Evolutionary conservation across 768 basidiomycete genomes (phyloP).

Genomic region (Glaciozyma antarctica): DNA sequence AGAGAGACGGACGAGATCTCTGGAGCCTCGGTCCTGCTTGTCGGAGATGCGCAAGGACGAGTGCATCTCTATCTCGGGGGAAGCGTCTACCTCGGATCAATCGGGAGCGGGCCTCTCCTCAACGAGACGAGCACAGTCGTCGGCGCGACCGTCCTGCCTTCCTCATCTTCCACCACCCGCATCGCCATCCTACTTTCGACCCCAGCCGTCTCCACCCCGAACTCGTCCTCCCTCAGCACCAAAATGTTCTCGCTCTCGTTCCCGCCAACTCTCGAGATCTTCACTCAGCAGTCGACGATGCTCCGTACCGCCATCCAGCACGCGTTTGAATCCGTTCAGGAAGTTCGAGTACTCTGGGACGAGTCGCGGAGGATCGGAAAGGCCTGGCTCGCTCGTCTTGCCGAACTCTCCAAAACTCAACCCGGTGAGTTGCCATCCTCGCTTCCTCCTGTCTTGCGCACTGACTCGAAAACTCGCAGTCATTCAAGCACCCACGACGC

Average conservation of each 20-base stretch:
- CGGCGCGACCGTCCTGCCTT: background rate
- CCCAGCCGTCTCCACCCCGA: background rate
- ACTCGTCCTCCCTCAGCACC: background rate
- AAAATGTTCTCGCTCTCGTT: constrained; percentile 5
- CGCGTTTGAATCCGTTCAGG: constrained; percentile 27
- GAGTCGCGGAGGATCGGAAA: constrained; percentile 27
- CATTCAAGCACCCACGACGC: constrained; percentile 1
- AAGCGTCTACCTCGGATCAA: constrained; percentile 15
- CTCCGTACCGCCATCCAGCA: constrained; percentile 12
- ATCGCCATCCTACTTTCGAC: background rate
- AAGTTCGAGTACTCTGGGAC: constrained; percentile 27
- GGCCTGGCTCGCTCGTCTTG: constrained; percentile 27
- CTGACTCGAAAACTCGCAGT: background rate
- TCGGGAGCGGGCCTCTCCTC: constrained; percentile 1
- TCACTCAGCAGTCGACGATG: constrained; percentile 15
- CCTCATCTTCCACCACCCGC: background rate
- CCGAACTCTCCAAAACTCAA: constrained; percentile 19
- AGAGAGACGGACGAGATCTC: constrained; percentile 1
- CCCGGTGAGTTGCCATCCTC: constrained; percentile 5
- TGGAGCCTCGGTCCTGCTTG: constrained; percentile 2
- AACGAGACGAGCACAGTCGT: constrained; percentile 2
- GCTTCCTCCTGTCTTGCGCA: background rate
- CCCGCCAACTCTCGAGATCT: constrained; percentile 3
- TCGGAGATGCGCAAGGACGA: constrained; percentile 15
- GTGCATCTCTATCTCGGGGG: constrained; percentile 28